These are phyloP conservation scores for Pichia exigua DNA, from an alignment of 805 yeast genomes.

Conservation along the genomic window DNA sequence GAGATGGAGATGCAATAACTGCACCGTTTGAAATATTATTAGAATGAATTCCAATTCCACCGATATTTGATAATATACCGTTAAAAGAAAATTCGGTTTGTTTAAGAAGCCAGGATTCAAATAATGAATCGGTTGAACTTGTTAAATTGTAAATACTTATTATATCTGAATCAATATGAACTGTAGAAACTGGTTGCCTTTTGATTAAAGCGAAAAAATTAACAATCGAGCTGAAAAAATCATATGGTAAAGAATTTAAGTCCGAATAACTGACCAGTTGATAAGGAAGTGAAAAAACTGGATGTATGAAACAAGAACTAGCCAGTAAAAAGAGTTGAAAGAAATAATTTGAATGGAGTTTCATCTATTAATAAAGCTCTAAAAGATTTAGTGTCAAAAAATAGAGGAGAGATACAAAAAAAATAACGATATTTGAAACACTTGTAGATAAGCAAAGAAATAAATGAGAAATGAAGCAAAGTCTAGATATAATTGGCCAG, in stretches of 20 bases:
- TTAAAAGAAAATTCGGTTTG: conserved; percentile 38
- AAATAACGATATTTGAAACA: neutral
- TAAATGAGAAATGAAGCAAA: neutral
- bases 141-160: neutral
- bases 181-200: neutral
- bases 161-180: conserved; percentile 1
- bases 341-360: neutral
- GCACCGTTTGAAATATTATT: conserved; percentile 53
- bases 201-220: neutral
- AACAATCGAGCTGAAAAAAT: neutral
- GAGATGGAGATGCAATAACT: conserved; percentile 82
- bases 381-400: neutral
- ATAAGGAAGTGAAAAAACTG: neutral
- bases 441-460: neutral
- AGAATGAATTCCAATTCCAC: conserved; percentile 34
- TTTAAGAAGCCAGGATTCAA: conserved; percentile 40
- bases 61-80: conserved; percentile 47
- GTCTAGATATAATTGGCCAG: neutral
- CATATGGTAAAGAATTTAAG: neutral
- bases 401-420: neutral
- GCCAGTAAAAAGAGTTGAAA: neutral
- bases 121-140: conserved; percentile 12
- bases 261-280: neutral
- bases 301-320: neutral
- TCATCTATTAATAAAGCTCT: neutral